A percentile compares a stretch with the other conserved stretches of the same genome.
phyloP scores from a whole-genome alignment of 345 rosid genomes.

The Tarenaya hassleriana region DNA sequence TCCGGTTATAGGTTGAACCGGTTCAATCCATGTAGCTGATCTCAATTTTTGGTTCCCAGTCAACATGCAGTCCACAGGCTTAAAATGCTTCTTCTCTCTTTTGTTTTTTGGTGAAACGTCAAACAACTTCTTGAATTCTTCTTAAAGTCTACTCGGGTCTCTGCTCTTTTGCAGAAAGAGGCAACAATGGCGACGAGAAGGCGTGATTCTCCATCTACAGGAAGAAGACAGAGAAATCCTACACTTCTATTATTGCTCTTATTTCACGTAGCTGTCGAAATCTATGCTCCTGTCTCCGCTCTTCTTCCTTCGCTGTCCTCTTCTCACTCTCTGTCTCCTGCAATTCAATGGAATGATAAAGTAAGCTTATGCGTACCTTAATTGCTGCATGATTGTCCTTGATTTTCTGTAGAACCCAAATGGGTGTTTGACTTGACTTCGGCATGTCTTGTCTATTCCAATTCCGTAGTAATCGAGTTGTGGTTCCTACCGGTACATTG shows the following conservation, averaged over 20 bases:
- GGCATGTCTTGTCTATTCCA: too few relatives aligned
- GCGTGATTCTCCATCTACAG: conserved; percentile 15
- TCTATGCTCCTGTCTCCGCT: conserved; percentile 54
- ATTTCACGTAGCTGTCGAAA: conserved; percentile 34
- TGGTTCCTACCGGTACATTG: too few relatives aligned
- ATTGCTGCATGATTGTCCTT: conserved; percentile 1
- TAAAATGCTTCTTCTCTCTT: too few relatives aligned
- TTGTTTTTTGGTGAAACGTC: too few relatives aligned
- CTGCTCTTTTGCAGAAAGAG: conserved; percentile 1
- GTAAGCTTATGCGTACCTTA: conserved; percentile 19
- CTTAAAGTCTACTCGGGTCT: too few relatives aligned
- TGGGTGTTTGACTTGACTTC: neutral
- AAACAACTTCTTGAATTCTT: too few relatives aligned
- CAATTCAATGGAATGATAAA: conserved; percentile 12
- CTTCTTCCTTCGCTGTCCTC: conserved; percentile 53
- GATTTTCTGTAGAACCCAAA: neutral
- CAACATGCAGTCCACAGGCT: too few relatives aligned
- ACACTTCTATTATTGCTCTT: conserved; percentile 22
- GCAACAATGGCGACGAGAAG: conserved; percentile 34
- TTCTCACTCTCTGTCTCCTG: conserved; percentile 18
- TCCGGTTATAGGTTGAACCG: too few relatives aligned
- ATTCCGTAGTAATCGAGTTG: too few relatives aligned
- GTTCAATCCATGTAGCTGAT: too few relatives aligned
- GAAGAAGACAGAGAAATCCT: conserved; percentile 24
- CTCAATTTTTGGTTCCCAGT: too few relatives aligned